Conservation (phyloP, 2,329 filamentous ascomycete species). For the Paraphaeosphaeria minitans region DNA sequence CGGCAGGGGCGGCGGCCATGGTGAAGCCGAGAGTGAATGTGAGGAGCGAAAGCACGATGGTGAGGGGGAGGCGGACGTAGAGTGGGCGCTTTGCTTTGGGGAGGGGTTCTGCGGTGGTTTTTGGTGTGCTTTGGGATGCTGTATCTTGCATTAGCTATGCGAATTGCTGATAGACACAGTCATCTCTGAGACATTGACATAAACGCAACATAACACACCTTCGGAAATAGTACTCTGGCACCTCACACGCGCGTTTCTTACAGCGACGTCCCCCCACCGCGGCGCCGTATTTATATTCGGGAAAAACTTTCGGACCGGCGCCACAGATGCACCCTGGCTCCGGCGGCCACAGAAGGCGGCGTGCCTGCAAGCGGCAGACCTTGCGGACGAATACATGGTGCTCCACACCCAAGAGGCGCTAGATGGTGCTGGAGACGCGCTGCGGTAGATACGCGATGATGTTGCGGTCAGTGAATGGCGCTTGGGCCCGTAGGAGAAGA, state of each 20-base stretch:
- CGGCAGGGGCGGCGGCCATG: constrained; percentile 61
- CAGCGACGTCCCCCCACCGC: neutral
- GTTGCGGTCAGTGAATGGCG: constrained; percentile 8
- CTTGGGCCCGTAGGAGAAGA: constrained; percentile 7
- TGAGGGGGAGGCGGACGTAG: constrained; percentile 48
- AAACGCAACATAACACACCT: constrained; percentile 5
- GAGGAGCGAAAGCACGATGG: constrained; percentile 54
- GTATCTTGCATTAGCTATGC: constrained; percentile 10
- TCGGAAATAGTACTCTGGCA: constrained; percentile 15
- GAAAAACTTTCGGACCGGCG: constrained; percentile 11
- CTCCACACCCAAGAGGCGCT: constrained; percentile 7
- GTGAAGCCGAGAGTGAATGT: constrained; percentile 61
- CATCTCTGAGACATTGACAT: neutral
- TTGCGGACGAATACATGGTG: constrained; percentile 19
- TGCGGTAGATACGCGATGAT: neutral
- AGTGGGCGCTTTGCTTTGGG: constrained; percentile 25
- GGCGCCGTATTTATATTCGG: constrained; percentile 9
- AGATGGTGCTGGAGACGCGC: constrained; percentile 2
- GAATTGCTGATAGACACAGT: neutral
- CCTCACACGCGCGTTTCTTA: neutral
- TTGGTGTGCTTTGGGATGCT: constrained; percentile 18
- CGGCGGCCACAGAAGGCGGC: constrained; percentile 2
- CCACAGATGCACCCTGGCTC: constrained; percentile 12
- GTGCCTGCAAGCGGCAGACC: constrained; percentile 19
- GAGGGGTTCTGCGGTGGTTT: constrained; percentile 8